phyloP scores from a whole-genome alignment of 2,329 filamentous ascomycete genomes.

The Exutisphaerella laricina region DNA sequence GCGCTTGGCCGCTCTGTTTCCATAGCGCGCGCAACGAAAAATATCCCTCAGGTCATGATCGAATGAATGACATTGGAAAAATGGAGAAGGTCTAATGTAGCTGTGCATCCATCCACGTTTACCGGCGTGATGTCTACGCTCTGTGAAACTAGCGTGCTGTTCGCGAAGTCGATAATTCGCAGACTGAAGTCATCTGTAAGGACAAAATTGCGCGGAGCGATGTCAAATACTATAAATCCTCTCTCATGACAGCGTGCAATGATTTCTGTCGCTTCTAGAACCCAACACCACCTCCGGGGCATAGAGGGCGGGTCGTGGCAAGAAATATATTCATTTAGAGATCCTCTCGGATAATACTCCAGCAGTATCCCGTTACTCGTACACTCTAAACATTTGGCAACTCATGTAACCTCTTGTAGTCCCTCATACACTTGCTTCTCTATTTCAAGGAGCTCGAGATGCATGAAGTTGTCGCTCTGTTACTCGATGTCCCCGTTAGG shows the following conservation, averaged over 20 bases:
- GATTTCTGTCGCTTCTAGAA: slow-evolving; percentile 15
- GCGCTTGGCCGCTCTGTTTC: slow-evolving; percentile 13
- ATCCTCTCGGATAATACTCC: slow-evolving; percentile 11
- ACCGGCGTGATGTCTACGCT: slow-evolving; percentile 9
- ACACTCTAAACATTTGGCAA: slow-evolving; percentile 13
- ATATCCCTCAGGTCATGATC: slow-evolving; percentile 13
- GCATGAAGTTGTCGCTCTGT: slow-evolving; percentile 9
- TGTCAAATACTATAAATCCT: slow-evolving; percentile 15
- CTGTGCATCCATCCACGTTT: slow-evolving; percentile 12
- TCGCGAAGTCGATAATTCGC: slow-evolving; percentile 17
- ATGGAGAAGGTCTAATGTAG: slow-evolving; percentile 12
- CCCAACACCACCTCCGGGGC: slow-evolving; percentile 13
- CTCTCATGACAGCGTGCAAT: slow-evolving; percentile 15
- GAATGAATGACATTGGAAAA: slow-evolving; percentile 15
- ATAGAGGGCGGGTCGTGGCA: slow-evolving; percentile 10
- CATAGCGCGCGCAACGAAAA: slow-evolving; percentile 10
- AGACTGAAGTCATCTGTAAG: slow-evolving; percentile 15
- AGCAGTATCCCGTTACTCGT: slow-evolving; percentile 13
- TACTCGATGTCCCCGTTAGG: slow-evolving; percentile 8
- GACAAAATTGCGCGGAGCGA: slow-evolving; percentile 16
- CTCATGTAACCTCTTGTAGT: slow-evolving; percentile 11
- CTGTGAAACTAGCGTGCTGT: slow-evolving; percentile 12
- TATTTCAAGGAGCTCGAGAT: slow-evolving; percentile 10
- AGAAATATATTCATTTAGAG: slow-evolving; percentile 12
- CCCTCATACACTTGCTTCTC: slow-evolving; percentile 16